Evolutionary conservation across 2,329 filamentous ascomycete genomes (phyloP).

Genomic region (Westerdykella aurantiaca): DNA sequence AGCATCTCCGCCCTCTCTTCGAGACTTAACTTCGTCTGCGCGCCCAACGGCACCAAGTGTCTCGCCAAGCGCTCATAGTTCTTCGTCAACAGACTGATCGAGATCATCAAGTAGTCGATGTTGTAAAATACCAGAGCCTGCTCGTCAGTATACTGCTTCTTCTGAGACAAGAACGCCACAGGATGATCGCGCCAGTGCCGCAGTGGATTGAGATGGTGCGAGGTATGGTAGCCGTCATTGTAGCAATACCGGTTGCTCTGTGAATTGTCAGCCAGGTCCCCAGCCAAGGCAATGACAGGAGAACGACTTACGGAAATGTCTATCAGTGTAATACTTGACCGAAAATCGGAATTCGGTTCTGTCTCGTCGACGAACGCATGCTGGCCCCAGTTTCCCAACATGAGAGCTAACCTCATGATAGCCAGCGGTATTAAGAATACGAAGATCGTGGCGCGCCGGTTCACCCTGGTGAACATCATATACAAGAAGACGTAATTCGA

Average conservation of each 20-base stretch:
- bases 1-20: conserved; percentile 60
- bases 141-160: conserved; percentile 60
- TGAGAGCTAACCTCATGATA: conserved; percentile 63
- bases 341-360: conserved; percentile 70
- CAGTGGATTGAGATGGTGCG: conserved; percentile 70
- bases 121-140: conserved; percentile 72
- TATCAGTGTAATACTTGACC: conserved; percentile 72
- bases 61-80: conserved; percentile 65
- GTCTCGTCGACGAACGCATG: conserved; percentile 73
- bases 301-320: conserved; percentile 62
- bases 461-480: conserved; percentile 43
- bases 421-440: conserved; percentile 62
- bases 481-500: conserved; percentile 45
- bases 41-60: conserved; percentile 67
- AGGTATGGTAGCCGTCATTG: conserved; percentile 79
- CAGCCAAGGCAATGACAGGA: neutral
- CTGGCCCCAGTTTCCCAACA: conserved; percentile 82
- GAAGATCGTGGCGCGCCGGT: conserved; percentile 55
- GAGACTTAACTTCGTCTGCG: conserved; percentile 61
- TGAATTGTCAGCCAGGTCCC: conserved; percentile 1
- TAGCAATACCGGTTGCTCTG: conserved; percentile 77
- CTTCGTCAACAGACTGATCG: conserved; percentile 60
- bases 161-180: conserved; percentile 63
- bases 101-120: conserved; percentile 76
- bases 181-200: conserved; percentile 81